Evolutionary conservation across 768 basidiomycete species (phyloP), one percentile per base, ranked within the genome.

Genomic region (Tephrocybe rancida): DNA sequence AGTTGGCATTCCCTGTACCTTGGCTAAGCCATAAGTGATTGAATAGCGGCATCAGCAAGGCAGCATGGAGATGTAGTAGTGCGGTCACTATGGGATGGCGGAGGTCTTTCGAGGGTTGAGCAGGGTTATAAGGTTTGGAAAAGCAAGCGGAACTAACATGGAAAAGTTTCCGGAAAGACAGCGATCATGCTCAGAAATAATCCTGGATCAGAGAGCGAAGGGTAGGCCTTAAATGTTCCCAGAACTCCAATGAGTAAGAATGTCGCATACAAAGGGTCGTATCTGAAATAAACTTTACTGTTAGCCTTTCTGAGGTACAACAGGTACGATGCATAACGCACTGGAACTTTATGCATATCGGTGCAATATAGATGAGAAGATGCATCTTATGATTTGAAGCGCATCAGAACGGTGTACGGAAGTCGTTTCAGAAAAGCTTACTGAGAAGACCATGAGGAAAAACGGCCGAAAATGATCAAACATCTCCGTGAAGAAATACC

Each of bases 401-500:
- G 19, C 13, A 41, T 41, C 39, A 41, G 39, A 22, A 41, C 4
- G 21, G 13, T 18, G 3, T 19, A 41, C 48, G 34, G 3, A 16
- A 21, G 19, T 3, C 19, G 18, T 22, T 35, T 16, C 14, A 29
- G 6, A 14, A 13, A 42, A 5, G 67, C 87, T 43, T 61, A 95
- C 95, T 16, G 88, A 90, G 69, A 98, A 98, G 16, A 90, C 91
- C 79, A 95, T 88, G 27, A 98, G 75, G 79, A 97, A 99, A 73
- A 98, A 98, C 3, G 88, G 84, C 26, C 97, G 78, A 77, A 98
- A 99, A 66, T 98, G 90, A 65, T 98, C 96, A 58, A 99, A 99
- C 91, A 98, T 98, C 68, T 98, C 96, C 10, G 94, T 98, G 73
- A 98, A 98, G 75, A 98, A 98, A 70, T 98, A 98, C 96, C 96